Evolutionary conservation across 2,329 filamentous ascomycete genomes (phyloP).

Genomic region (Beauveria scarabaeidicola): DNA sequence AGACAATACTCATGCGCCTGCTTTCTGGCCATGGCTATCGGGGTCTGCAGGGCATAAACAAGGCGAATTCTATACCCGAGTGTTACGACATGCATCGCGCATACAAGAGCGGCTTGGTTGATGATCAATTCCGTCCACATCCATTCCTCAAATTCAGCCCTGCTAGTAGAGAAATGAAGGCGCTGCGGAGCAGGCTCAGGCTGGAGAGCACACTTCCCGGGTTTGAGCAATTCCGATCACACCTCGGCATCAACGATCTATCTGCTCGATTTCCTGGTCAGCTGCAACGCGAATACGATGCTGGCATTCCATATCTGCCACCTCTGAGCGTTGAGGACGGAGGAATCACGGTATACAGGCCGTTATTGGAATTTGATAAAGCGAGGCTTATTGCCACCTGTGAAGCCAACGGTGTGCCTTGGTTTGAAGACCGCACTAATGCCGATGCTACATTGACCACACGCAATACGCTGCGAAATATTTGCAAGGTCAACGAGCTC

Average conservation of each 20-base stretch:
- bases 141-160: constrained; percentile 32
- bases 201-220: constrained; percentile 8
- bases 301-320: constrained; percentile 24
- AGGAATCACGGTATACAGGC: constrained; percentile 59
- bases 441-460: constrained; percentile 64
- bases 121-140: constrained; percentile 31
- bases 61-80: constrained; percentile 67
- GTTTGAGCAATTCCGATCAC: not conserved
- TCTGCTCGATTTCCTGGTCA: constrained; percentile 22
- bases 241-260: constrained; percentile 14
- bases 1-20: constrained; percentile 78
- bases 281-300: constrained; percentile 13
- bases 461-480: constrained; percentile 70
- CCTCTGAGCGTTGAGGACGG: constrained; percentile 47
- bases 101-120: constrained; percentile 53
- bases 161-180: constrained; percentile 21
- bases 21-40: constrained; percentile 55
- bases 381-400: constrained; percentile 68
- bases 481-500: constrained; percentile 50
- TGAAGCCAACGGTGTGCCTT: constrained; percentile 54
- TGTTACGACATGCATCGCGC: constrained; percentile 67
- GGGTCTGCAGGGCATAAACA: constrained; percentile 64
- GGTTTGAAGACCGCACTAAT: constrained; percentile 85
- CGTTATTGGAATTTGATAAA: constrained; percentile 64
- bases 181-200: constrained; percentile 22